Conservation (phyloP, 805 yeast genomes). For the Lipomyces japonicus region DNA sequence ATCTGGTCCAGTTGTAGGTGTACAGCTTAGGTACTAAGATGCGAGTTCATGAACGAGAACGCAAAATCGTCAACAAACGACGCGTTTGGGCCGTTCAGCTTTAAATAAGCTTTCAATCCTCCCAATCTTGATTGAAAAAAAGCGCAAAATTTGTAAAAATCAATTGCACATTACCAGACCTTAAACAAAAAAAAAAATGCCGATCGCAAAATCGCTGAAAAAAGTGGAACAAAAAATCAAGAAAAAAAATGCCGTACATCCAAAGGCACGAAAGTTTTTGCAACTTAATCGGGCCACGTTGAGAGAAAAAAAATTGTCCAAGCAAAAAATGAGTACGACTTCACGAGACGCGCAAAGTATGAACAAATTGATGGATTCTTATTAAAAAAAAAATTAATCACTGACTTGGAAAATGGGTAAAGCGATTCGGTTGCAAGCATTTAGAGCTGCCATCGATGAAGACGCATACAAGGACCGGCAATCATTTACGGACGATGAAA, state of each 20-base stretch:
- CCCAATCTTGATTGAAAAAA: too few relatives aligned
- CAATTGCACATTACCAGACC: neutral
- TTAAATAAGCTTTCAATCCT: too few relatives aligned
- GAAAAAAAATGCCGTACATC: constrained; percentile 60
- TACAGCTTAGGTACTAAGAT: too few relatives aligned
- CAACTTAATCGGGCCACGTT: constrained; percentile 81
- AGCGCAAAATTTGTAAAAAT: neutral
- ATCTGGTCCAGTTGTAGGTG: too few relatives aligned
- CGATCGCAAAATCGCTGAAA: constrained; percentile 60
- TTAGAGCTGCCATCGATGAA: constrained; percentile 53
- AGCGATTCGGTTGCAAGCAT: constrained; percentile 52
- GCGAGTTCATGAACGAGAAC: too few relatives aligned
- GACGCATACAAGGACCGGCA: constrained; percentile 39
- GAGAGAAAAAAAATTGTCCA: constrained; percentile 67
- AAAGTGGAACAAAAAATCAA: constrained; percentile 62
- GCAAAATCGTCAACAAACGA: neutral
- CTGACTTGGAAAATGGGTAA: neutral
- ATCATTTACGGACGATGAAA: constrained; percentile 54
- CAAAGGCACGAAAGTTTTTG: constrained; percentile 84
- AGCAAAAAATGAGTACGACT: constrained; percentile 51
- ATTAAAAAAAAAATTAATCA: neutral
- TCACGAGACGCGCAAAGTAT: constrained; percentile 42
- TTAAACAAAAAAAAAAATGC: constrained; percentile 44
- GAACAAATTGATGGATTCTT: constrained; percentile 9
- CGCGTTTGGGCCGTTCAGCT: too few relatives aligned